Base-by-base conservation (phyloP, 202 grass and related monocot species). In the Setaria italica region DNA sequence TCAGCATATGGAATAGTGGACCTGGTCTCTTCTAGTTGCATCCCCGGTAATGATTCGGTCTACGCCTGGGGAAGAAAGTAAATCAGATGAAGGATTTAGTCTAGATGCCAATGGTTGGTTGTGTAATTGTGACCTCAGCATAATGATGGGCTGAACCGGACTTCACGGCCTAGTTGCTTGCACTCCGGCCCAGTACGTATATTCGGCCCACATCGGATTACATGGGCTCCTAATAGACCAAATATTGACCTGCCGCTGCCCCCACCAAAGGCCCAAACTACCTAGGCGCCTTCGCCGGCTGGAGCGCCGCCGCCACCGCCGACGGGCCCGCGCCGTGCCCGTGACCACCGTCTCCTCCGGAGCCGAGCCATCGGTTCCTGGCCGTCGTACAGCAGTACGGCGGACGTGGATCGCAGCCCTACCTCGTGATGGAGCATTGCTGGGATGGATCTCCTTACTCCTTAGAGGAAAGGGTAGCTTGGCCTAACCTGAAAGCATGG, bases 401-500 rank as follows among this genome's bases (percentile, higher is more conserved):
- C 41, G 70, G 49, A 29, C 43, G 39, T 25, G 45, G n/a, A 54
- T 25, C 43, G 11, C 35, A 0, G 32, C 0, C 57, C 25, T 5
- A 13, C 20, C 19, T 41, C 45, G 2, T 51, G 9, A 33, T 15
- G 32, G 50, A 59, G 29, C 14, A 11, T 6, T 33, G 3, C 21
- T 2, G 16, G 19, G 30, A 35, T 48, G 14, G 35, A 46, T 80
- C 43, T 80, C 43, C 75, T 14, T 17, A 7, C 35, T 37, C 43
- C 75, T 9, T 12, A 11, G 20, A 68, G n/a, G n/a, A 30, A 37
- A 42, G 29, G 11, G 17, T 43, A 41, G 9, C 51, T 45, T 48
- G 7, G 13, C 53, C 25, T 88, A 72, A 57, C 74, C 65, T 84
- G 46, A 25, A 70, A 16, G 76, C 51, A 59, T 30, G 64, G 53